These are phyloP conservation scores for Cordyceps javanica DNA, from an alignment of 2,329 filamentous ascomycete species.

Conservation along the genomic window DNA sequence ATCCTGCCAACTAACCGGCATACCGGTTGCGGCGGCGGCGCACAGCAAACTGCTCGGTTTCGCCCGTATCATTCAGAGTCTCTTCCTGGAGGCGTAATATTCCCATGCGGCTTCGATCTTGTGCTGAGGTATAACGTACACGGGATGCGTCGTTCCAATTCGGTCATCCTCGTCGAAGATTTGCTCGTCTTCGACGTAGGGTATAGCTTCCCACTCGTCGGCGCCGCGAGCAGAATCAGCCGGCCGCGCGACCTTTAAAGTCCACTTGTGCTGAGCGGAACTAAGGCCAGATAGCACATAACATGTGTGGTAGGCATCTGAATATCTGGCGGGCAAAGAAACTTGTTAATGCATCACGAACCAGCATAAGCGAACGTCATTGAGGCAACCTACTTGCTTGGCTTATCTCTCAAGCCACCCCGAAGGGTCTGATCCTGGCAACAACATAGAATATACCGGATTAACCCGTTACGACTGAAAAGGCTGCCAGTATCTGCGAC, in stretches of 20 bases:
- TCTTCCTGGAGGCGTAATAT: slow-evolving; percentile 56
- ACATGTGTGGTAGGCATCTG: slow-evolving; percentile 89
- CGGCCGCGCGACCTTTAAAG: slow-evolving; percentile 31
- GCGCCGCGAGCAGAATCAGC: slow-evolving; percentile 28
- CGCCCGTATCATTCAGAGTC: slow-evolving; percentile 39
- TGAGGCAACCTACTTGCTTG: slow-evolving; percentile 61
- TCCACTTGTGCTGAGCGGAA: slow-evolving; percentile 67
- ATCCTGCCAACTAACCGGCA: neutral
- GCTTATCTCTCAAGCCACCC: slow-evolving; percentile 90
- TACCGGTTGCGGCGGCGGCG: neutral
- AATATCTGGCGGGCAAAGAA: slow-evolving; percentile 41
- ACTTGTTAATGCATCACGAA: slow-evolving; percentile 11
- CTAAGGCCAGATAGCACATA: slow-evolving; percentile 86
- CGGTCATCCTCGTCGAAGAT: slow-evolving; percentile 67
- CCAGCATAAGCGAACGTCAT: slow-evolving; percentile 19
- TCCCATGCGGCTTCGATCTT: slow-evolving; percentile 57
- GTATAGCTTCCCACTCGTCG: slow-evolving; percentile 41
- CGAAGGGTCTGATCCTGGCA: slow-evolving; percentile 67
- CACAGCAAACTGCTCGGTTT: neutral
- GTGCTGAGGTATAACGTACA: slow-evolving; percentile 75
- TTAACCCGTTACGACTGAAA: slow-evolving; percentile 78
- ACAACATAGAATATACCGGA: slow-evolving; percentile 83
- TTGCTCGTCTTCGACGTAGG: slow-evolving; percentile 48
- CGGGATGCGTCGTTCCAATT: slow-evolving; percentile 67
- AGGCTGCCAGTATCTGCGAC: slow-evolving; percentile 39